Base-by-base conservation (phyloP, 78 protist species). In the Cyanophora paradoxa region DNA sequence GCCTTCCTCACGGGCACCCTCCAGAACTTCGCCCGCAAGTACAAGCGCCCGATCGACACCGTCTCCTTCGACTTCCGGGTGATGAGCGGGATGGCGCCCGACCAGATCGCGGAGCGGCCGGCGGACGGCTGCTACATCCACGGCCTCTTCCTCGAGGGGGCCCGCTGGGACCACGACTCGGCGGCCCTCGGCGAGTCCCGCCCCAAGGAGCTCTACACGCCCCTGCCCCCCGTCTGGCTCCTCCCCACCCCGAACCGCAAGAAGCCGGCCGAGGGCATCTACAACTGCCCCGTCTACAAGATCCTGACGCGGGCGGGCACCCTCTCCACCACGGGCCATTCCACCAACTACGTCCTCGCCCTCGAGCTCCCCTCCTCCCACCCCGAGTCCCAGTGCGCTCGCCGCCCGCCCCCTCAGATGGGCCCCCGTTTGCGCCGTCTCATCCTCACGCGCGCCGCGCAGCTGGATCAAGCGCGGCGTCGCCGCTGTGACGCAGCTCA, bases 1-100 rank as follows among this genome's bases (percentile, higher is more conserved):
- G 82, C 93, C 13, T 90, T 93, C 72, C 72, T 93, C 50, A 90
- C 94, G 16, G 93, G 92, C 61, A 78, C 71, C 30, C 82, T 83
- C 30, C 93, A 89, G 54, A 85, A 85, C 86, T 83, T 36, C n/a
- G 90, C 90, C 24, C 63, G 93, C 2, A 71, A 61, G 74, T 26
- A 65, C 33, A 44, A 46, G 39, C 14, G 59, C 13, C 62, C 90
- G 0, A 79, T 89, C 59, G 93, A 89, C 68, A 58, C 82, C 16
- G 48, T 88, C 48, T 37, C 16, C 64, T 82, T 81, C 42, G 31
- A 36, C 70, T 78, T 81, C 62, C 26, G 6, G 48, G 44, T 72
- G 17, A 20, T 79, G n/a, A 1, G 3, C 40, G 50, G 24, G 74
- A 78, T 41, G 64, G 3, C 36, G 72, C 71, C 74, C 30, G 64